Conservation (phyloP, 257 asterid species). For the Gentiana dahurica region DNA sequence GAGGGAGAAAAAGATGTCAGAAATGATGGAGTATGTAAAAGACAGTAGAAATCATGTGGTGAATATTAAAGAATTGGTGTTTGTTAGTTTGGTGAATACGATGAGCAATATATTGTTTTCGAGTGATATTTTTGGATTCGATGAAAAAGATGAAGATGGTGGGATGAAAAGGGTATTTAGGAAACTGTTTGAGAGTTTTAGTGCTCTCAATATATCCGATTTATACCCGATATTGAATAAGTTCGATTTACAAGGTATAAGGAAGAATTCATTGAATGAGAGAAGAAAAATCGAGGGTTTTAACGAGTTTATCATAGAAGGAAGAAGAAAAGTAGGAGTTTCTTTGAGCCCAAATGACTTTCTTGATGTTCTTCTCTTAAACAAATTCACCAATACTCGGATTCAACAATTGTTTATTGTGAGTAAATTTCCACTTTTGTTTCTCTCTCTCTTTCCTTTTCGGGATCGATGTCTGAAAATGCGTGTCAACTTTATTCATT, state of each 20-base stretch:
- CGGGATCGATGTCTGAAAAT: too few species aligned
- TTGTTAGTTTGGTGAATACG: slow-evolving; percentile 23
- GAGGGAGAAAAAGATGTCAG: too few species aligned
- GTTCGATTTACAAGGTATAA: slow-evolving; percentile 11
- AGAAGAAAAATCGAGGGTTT: slow-evolving; percentile 1
- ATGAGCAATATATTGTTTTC: slow-evolving; percentile 23
- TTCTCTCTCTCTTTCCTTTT: too few species aligned
- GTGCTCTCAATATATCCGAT: slow-evolving; percentile 23
- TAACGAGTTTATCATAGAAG: slow-evolving; percentile 2
- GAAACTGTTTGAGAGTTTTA: background rate
- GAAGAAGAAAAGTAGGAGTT: too few species aligned
- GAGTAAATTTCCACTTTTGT: slow-evolving; percentile 1
- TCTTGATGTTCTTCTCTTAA: too few species aligned
- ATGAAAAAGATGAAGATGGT: slow-evolving; percentile 13
- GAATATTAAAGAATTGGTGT: background rate
- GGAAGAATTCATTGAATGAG: slow-evolving; percentile 1
- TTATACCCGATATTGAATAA: slow-evolving; percentile 5
- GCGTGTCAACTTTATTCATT: too few species aligned
- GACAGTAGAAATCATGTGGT: too few species aligned
- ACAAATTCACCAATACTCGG: too few species aligned
- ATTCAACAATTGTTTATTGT: slow-evolving; percentile 3
- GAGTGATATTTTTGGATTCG: slow-evolving; percentile 14
- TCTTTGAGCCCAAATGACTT: too few species aligned
- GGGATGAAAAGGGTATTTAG: slow-evolving; percentile 11
- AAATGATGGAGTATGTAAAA: too few species aligned